These are phyloP conservation scores for Solanum chilense DNA, from an alignment of 257 asterid species.

Conservation along the genomic window DNA sequence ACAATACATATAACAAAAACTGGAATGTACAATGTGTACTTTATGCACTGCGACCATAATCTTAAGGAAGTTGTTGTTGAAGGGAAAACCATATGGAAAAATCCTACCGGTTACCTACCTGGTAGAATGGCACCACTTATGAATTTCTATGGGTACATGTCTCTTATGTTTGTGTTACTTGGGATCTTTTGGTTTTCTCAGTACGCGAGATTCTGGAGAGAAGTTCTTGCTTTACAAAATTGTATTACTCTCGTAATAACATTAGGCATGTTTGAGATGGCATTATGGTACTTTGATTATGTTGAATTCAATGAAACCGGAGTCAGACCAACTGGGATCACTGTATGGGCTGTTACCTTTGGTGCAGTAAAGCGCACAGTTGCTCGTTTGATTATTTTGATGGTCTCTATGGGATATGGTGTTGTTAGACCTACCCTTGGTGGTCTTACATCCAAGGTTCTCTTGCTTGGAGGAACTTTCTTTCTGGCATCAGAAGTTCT, in stretches of 20 bases:
- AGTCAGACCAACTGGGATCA: conserved; percentile 72
- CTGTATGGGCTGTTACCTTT: conserved; percentile 92
- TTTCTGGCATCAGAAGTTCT: conserved; percentile 80
- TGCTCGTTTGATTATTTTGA: conserved; percentile 63
- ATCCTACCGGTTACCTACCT: conserved; percentile 83
- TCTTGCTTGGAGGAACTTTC: conserved; percentile 84
- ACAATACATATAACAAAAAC: conserved; percentile 66
- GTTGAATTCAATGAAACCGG: conserved; percentile 85
- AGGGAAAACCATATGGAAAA: conserved; percentile 93
- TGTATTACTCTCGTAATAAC: conserved; percentile 78
- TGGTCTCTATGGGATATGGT: conserved; percentile 97
- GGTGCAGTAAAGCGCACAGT: conserved; percentile 82
- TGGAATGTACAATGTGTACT: conserved; percentile 92
- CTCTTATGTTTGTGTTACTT: conserved; percentile 69
- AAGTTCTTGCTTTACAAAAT: conserved; percentile 80
- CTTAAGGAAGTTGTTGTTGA: conserved; percentile 60
- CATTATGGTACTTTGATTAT: conserved; percentile 92
- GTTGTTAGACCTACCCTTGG: conserved; percentile 95
- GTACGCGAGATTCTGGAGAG: conserved; percentile 86
- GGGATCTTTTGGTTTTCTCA: conserved; percentile 92
- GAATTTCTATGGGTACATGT: conserved; percentile 83
- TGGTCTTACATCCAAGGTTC: conserved; percentile 81
- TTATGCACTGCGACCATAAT: conserved; percentile 76
- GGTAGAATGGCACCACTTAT: conserved; percentile 98
- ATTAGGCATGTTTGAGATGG: conserved; percentile 85